These are phyloP conservation scores for Dysphania ambrosioides DNA, from an alignment of 148 eudicot genomes.

Conservation along the genomic window DNA sequence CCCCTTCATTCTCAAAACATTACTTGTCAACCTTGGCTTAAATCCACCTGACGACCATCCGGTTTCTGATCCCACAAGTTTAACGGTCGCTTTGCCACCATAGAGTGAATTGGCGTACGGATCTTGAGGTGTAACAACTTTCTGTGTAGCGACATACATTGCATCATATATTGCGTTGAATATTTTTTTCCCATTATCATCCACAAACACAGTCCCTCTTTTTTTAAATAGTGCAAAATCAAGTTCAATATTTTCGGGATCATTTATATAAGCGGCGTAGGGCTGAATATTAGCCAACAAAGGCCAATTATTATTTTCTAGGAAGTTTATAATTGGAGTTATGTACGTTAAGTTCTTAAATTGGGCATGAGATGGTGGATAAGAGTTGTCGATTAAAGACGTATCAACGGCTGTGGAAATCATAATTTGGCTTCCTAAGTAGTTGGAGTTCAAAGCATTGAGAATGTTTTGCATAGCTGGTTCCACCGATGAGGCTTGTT, in stretches of 20 bases:
- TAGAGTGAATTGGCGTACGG: background rate
- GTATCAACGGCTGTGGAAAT: slow-evolving; percentile 17
- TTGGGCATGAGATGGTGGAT: slow-evolving; percentile 27
- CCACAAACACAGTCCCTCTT: background rate
- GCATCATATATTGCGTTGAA: slow-evolving; percentile 32
- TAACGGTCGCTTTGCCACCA: no score
- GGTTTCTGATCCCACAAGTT: background rate
- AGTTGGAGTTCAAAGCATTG: slow-evolving; percentile 11
- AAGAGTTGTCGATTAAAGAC: background rate
- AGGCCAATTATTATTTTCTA: slow-evolving; percentile 19
- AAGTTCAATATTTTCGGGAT: background rate
- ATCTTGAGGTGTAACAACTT: background rate
- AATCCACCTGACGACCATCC: background rate
- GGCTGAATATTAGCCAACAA: slow-evolving; percentile 35
- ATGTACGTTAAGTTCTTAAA: slow-evolving; percentile 17
- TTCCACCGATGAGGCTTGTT: background rate
- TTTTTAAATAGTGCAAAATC: slow-evolving; percentile 28
- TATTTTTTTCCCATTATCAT: slow-evolving; percentile 20
- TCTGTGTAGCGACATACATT: slow-evolving; percentile 5
- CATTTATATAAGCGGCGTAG: slow-evolving; percentile 6
- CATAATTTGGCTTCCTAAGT: slow-evolving; percentile 21
- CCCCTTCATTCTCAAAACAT: no score
- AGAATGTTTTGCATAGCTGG: slow-evolving; percentile 18
- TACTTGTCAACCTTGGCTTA: no score
- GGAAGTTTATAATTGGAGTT: slow-evolving; percentile 24